Evolutionary conservation across 1,284 basidiomycete species (phyloP).

Genomic region (Entoloma clypeatum): DNA sequence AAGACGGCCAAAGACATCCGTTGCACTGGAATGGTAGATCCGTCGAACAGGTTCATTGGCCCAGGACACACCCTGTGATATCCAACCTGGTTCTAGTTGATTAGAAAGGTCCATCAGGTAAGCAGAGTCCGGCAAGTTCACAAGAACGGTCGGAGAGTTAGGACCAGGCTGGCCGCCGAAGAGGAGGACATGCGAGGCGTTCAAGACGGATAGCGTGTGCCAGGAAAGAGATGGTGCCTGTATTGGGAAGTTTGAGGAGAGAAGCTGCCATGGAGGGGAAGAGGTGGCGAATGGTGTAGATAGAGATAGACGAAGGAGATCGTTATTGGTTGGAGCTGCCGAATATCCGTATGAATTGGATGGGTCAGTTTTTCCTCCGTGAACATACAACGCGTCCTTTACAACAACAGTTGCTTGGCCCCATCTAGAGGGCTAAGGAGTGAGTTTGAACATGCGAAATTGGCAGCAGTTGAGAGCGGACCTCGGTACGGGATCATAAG

Average conservation of each 20-base stretch:
- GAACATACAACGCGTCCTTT: conserved; percentile 61
- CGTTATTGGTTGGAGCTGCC: conserved; percentile 68
- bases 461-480: conserved; percentile 3
- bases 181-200: conserved; percentile 48
- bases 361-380: conserved; percentile 76
- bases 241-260: conserved; percentile 43
- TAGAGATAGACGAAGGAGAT: conserved; percentile 68
- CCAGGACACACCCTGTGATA: conserved; percentile 50
- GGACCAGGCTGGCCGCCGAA: conserved; percentile 76
- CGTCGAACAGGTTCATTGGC: conserved; percentile 66
- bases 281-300: conserved; percentile 51
- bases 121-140: conserved; percentile 60
- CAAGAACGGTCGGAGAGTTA: conserved; percentile 48
- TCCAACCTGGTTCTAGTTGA: conserved; percentile 41
- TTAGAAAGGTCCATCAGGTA: conserved; percentile 47
- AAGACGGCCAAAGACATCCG: conserved; percentile 42
- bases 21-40: conserved; percentile 65
- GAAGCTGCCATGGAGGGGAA: conserved; percentile 64
- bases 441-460: background rate
- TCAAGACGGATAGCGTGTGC: conserved; percentile 72
- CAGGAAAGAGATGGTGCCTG: conserved; percentile 70
- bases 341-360: conserved; percentile 68
- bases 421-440: conserved; percentile 61
- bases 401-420: conserved; percentile 68
- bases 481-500: conserved; percentile 24